Percentiles rank a stretch among this genome's conserved stretches.
phyloP scores from a whole-genome alignment of 495 filamentous ascomycete species.

The Trichoderma orchidacearum region DNA sequence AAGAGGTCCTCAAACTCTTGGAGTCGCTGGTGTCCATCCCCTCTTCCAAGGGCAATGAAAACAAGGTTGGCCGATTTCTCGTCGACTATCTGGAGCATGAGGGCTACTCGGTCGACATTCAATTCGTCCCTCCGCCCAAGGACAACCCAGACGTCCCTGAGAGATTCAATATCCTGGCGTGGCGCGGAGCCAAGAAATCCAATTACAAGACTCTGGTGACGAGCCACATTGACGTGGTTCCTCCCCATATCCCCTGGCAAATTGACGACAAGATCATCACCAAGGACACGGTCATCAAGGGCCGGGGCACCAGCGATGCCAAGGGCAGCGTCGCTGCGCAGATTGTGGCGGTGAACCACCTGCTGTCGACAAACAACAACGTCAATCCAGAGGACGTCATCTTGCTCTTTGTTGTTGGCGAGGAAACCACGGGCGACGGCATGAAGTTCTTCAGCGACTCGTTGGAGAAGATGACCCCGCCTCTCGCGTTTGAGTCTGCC shows the following conservation, averaged over 20 bases:
- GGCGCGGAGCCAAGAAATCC: constrained; percentile 35
- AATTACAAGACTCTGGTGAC: constrained; percentile 54
- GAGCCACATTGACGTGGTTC: constrained; percentile 60
- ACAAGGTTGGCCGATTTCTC: constrained; percentile 54
- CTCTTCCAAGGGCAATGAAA: constrained; percentile 65
- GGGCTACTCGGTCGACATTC: constrained; percentile 40
- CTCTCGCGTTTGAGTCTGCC: constrained; percentile 31
- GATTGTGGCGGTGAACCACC: constrained; percentile 50
- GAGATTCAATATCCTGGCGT: constrained; percentile 64
- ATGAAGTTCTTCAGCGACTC: constrained; percentile 56
- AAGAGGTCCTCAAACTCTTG: constrained; percentile 60
- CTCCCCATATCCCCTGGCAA: constrained; percentile 57
- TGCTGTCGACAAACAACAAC: constrained; percentile 29
- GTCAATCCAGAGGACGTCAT: constrained; percentile 38
- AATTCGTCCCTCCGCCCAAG: constrained; percentile 47
- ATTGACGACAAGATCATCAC: constrained; percentile 30
- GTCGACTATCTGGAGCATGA: constrained; percentile 40
- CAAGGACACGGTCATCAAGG: constrained; percentile 32
- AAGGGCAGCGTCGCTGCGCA: constrained; percentile 80
- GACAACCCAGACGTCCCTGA: constrained; percentile 33
- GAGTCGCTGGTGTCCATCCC: constrained; percentile 58
- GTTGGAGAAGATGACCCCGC: constrained; percentile 31
- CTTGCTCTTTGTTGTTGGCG: constrained; percentile 81
- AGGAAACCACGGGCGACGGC: constrained; percentile 72
- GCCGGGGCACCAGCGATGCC: constrained; percentile 79